Base-by-base conservation (phyloP, 2,329 filamentous ascomycete species). In the Aaosphaeria arxii region DNA sequence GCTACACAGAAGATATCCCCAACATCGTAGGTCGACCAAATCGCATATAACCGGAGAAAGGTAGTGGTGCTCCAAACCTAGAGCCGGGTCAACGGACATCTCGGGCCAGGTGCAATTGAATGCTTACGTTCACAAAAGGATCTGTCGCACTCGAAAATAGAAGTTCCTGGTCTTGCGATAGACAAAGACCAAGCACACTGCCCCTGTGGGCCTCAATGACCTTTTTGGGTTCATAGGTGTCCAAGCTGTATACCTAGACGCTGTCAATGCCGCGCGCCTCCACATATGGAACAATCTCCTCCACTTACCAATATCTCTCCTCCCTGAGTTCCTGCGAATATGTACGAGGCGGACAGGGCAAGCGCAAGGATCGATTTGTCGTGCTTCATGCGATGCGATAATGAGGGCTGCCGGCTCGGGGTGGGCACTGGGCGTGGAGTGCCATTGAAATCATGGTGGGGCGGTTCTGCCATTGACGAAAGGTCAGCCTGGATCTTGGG, bases 1-100 rank as follows among this genome's bases (percentile, higher is more conserved):
- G 87, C 87, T n/a, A 96, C 86, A 58, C 90, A 95, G 69, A 97
- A 97, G 50, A 99, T 84, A 73, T 99, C 94, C 50, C 94, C 94
- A 38, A 96, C 88, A 60, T 97, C 94, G 71, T 95, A 92, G 43
- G 86, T 87, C 53, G 91, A 95, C 75, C 95, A 95, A 52, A 97
- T 88, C 54, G 94, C 90, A 74, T 91, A 94, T 1, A 94, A 78
- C 30, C 88, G 85, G 47, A 80, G 81, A 67, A 96, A 85, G 5
- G 84, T 86, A 40, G 76, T 79, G 2, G 91, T 88, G 59, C 85
- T 87, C 94, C 94, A 99, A 39, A 95, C 77, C 79, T 82, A 50
- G 3, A 32, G 38, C 11, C 11, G 11, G 17, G 39, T 63, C 42
- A 62, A 48, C 44, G 44, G 33, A 32, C 11, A 32, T 4, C 17